Conservation (phyloP, 257 asterid genomes). For the Pogostemon cablin region DNA sequence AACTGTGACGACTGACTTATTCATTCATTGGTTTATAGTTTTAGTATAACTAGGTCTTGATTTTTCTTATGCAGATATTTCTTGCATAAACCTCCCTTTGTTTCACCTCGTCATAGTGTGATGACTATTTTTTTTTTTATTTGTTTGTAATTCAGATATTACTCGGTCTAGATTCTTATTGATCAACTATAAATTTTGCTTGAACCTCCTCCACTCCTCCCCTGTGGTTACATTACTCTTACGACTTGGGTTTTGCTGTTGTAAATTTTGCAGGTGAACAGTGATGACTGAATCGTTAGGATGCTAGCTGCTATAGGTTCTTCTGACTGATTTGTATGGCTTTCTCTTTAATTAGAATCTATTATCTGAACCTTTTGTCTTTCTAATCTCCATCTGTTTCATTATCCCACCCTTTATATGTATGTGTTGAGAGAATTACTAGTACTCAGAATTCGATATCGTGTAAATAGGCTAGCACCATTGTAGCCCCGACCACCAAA, state of each 20-base stretch:
- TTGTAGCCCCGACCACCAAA: neutral
- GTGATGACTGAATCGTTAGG: constrained; percentile 15
- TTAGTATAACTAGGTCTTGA: too few species aligned
- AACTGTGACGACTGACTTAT: too few species aligned
- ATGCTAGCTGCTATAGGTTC: constrained; percentile 26
- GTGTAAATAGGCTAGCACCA: constrained; percentile 8
- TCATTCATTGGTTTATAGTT: too few species aligned
- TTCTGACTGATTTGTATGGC: neutral
- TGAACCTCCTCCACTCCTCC: neutral
- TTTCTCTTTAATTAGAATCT: constrained; percentile 10
- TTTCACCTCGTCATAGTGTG: neutral
- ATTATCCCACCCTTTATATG: constrained; percentile 29
- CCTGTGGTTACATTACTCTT: constrained; percentile 3
- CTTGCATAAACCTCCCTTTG: too few species aligned
- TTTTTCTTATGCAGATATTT: too few species aligned
- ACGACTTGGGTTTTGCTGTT: constrained; percentile 11
- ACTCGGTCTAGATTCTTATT: neutral
- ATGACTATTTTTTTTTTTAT: neutral
- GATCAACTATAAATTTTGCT: neutral
- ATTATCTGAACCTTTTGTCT: constrained; percentile 20
- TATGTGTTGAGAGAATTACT: constrained; percentile 31
- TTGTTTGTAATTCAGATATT: neutral
- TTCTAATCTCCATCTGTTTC: constrained; percentile 23
- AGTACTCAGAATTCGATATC: constrained; percentile 33
- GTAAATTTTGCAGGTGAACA: constrained; percentile 34